Evolutionary conservation across 2,329 filamentous ascomycete genomes (phyloP), one percentile per base, ranked within the genome.

Genomic region (Clonostachys rhizophaga): DNA sequence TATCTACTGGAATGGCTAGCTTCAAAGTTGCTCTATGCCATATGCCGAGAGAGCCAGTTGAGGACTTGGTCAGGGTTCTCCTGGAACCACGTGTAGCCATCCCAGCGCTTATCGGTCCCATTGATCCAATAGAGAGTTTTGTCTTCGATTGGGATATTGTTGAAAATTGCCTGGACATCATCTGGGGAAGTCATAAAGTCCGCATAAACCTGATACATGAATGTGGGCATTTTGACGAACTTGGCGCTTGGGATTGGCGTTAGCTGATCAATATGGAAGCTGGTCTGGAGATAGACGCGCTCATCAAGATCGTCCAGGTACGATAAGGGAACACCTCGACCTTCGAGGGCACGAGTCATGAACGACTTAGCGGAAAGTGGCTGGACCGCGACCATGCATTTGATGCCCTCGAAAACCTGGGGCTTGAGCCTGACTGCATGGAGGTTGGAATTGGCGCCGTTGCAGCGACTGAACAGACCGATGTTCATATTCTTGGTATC

Each of bases 41-140:
- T 30, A 30, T 30, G 24, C 24, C 8, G 24, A 10, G 24, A 30
- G 24, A 30, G 24, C 24, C 24, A 30, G 24, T 30, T 10, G 9
- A 30, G 24, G 24, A 30, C 24, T 30, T 30, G 24, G 24, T 10
- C 36, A 14, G 41, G 42, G 4, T 48, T 42, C 36, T 33, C 34
- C 45, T 42, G 39, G 24, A 49, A 49, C 35, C 45, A 47, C 5
- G 20, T 45, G 42, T 50, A 49, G 20, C 48, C 48, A 18, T 49
- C 35, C 36, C 24, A 49, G 7, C 48, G 40, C 13, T 42, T 47
- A 4, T 35, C 43, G 20, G 48, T 50, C 11, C 34, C 43, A n/a
- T 44, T 34, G 17, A 47, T 45, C 48, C 44, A 49, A 10, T 30
- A 30, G 18, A 47, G 24, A 30, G 24, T 35, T 20, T 49, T 47